Percentiles rank a stretch among this genome's conserved stretches.
phyloP scores from a whole-genome alignment of 768 basidiomycete species.

The Lactifluus subvellereus region DNA sequence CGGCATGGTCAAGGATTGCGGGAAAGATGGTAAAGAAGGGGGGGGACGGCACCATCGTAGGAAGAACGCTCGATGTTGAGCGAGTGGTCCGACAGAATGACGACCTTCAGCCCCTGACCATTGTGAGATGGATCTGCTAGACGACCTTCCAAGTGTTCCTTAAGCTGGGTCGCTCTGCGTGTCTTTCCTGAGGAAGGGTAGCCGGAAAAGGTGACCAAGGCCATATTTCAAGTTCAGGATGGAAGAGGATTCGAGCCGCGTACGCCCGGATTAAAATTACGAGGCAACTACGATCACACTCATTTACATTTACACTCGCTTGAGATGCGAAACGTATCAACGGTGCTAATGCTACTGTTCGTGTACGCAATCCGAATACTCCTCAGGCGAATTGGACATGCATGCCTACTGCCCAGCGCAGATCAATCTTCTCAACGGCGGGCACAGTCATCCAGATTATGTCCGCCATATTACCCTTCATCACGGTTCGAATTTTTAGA shows the following conservation, averaged over 20 bases:
- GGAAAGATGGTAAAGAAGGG: neutral
- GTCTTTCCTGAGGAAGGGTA: conserved; percentile 88
- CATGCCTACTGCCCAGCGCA: too few species aligned
- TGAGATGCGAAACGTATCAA: too few species aligned
- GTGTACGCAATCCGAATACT: too few species aligned
- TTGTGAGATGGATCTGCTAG: conserved; percentile 45
- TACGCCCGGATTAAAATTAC: neutral
- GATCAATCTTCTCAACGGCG: too few species aligned
- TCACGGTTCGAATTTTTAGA: too few species aligned
- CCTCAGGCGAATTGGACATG: too few species aligned
- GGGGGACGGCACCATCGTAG: conserved; percentile 60
- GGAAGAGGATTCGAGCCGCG: neutral
- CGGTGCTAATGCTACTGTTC: too few species aligned
- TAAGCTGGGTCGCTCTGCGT: conserved; percentile 60
- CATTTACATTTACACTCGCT: neutral
- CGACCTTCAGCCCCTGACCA: conserved; percentile 44
- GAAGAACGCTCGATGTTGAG: conserved; percentile 57
- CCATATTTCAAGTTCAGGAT: conserved; percentile 46
- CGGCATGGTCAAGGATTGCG: neutral
- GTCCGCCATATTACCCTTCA: neutral
- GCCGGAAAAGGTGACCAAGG: conserved; percentile 86
- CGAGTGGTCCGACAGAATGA: conserved; percentile 66
- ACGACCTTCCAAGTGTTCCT: conserved; percentile 46
- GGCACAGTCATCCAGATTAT: neutral
- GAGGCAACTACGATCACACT: neutral